Conservation (phyloP, 768 basidiomycete species). For the Xerocomellus chrysenteron region DNA sequence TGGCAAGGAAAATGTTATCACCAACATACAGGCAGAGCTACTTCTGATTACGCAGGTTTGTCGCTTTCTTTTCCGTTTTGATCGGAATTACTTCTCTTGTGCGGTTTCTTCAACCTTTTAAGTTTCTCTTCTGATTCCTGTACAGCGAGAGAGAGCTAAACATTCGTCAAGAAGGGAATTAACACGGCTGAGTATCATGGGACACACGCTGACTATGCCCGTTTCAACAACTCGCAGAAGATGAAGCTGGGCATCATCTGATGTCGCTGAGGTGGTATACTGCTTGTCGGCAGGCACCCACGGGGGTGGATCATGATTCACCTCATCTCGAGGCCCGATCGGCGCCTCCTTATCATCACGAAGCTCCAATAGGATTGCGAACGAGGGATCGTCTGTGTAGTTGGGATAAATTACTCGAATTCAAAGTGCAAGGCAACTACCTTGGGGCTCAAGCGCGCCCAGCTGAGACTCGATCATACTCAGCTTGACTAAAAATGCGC, state of each 20-base stretch:
- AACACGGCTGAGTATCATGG: not conserved
- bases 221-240: slow-evolving; percentile 81
- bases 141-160: slow-evolving; percentile 69
- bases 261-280: slow-evolving; percentile 65
- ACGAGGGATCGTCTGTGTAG: slow-evolving; percentile 66
- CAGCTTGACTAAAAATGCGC: slow-evolving; percentile 80
- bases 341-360: slow-evolving; percentile 62
- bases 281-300: slow-evolving; percentile 76
- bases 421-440: slow-evolving; percentile 30
- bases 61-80: slow-evolving; percentile 13
- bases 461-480: slow-evolving; percentile 75
- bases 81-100: not conserved
- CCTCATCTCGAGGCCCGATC: slow-evolving; percentile 45
- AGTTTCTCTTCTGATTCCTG: slow-evolving; percentile 80
- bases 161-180: slow-evolving; percentile 2
- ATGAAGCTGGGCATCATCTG: slow-evolving; percentile 69
- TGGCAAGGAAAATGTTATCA: not conserved
- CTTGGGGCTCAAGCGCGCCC: slow-evolving; percentile 54
- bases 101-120: slow-evolving; percentile 12
- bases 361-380: slow-evolving; percentile 81
- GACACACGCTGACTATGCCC: slow-evolving; percentile 72
- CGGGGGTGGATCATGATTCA: slow-evolving; percentile 58
- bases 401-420: not conserved
- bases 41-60: not conserved
- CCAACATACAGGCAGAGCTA: not conserved